Conservation (phyloP, 768 basidiomycete genomes). For the Lentinus tigrinus region DNA sequence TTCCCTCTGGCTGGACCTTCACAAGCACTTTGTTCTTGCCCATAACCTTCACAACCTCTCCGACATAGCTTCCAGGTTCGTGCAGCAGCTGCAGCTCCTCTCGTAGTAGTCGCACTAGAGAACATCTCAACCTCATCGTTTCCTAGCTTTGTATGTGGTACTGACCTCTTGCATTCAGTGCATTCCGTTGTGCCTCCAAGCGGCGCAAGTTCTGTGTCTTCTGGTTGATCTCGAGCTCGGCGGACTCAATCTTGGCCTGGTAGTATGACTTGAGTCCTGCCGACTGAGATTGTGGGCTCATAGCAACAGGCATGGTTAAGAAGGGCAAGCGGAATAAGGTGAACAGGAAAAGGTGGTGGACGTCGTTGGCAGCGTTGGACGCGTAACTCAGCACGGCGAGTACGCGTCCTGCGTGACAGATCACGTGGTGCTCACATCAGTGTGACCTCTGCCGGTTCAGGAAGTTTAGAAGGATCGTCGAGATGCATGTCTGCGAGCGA, state of each 20-base stretch:
- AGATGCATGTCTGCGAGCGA: neutral
- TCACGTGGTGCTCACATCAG: slow-evolving; percentile 2
- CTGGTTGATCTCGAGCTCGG: slow-evolving; percentile 91
- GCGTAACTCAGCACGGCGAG: slow-evolving; percentile 3
- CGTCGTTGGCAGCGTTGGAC: slow-evolving; percentile 11
- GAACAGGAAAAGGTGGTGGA: neutral
- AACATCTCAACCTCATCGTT: neutral
- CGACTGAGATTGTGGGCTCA: slow-evolving; percentile 39
- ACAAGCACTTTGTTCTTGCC: slow-evolving; percentile 98
- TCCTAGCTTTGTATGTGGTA: neutral
- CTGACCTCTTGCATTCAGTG: slow-evolving; percentile 90
- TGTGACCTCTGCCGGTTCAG: slow-evolving; percentile 6
- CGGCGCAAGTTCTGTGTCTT: slow-evolving; percentile 96
- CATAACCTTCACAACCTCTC: slow-evolving; percentile 98
- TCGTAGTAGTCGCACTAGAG: slow-evolving; percentile 76
- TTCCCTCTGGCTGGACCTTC: slow-evolving; percentile 98
- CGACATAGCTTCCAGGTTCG: slow-evolving; percentile 96
- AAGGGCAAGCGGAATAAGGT: neutral
- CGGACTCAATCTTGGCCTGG: slow-evolving; percentile 91
- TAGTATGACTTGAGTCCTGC: slow-evolving; percentile 88
- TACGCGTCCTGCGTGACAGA: slow-evolving; percentile 16
- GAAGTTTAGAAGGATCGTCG: slow-evolving; percentile 10
- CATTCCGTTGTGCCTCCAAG: slow-evolving; percentile 95
- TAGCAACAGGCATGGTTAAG: slow-evolving; percentile 39
- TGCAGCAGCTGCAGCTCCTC: slow-evolving; percentile 93